Percentiles rank a stretch among this genome's conserved stretches.
phyloP scores from a whole-genome alignment of 352 stramenopile genomes.

The Elongisporangium anandrum region DNA sequence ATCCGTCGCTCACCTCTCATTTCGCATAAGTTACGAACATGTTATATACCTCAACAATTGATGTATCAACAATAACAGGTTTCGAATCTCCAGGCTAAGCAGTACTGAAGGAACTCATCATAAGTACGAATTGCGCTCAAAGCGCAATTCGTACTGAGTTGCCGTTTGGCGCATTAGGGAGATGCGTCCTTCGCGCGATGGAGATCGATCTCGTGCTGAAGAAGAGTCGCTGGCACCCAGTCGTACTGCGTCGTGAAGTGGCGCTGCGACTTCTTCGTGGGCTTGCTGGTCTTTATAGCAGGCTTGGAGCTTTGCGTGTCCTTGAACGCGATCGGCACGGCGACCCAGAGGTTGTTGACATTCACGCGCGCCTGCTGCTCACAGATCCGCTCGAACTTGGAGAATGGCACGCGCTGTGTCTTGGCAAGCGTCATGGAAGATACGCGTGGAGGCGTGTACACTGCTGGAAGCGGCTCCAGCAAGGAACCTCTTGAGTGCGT shows the following conservation, averaged over 20 bases:
- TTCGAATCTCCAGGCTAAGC: background rate
- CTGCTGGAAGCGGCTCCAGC: slow-evolving; percentile 32
- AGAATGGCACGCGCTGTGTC: slow-evolving; percentile 35
- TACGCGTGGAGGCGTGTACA: slow-evolving; percentile 20
- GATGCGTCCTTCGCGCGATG: background rate
- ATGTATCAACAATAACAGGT: background rate
- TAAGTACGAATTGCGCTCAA: background rate
- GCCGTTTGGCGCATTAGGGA: background rate
- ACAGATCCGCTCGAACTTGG: slow-evolving; percentile 46
- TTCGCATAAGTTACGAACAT: background rate
- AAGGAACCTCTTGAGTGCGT: slow-evolving; percentile 11
- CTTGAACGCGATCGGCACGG: slow-evolving; percentile 34
- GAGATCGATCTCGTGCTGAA: slow-evolving; percentile 22
- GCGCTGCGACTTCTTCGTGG: slow-evolving; percentile 10
- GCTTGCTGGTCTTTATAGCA: slow-evolving; percentile 6
- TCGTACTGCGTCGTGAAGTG: slow-evolving; percentile 43
- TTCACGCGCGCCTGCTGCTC: slow-evolving; percentile 39
- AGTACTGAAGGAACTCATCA: background rate
- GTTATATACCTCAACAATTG: background rate
- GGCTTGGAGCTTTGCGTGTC: slow-evolving; percentile 5
- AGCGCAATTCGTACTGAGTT: background rate
- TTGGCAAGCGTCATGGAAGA: slow-evolving; percentile 26
- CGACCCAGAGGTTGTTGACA: slow-evolving; percentile 53
- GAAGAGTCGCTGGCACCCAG: slow-evolving; percentile 45
- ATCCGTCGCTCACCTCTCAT: background rate